Base-by-base conservation (phyloP, 768 basidiomycete species). In the Aureoboletus auriporus region DNA sequence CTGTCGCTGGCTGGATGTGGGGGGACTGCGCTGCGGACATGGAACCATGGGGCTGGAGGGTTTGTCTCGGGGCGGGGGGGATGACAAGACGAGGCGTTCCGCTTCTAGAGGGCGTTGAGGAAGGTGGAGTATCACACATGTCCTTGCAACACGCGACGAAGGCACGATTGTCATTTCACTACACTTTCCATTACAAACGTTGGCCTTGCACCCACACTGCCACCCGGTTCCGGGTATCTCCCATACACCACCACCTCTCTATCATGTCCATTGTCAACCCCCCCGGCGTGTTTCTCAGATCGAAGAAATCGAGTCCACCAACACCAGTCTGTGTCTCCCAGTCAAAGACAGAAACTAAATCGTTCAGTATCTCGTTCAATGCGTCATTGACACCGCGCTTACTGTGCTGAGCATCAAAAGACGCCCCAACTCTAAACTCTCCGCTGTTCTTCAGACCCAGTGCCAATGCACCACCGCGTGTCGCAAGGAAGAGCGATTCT, bases 181-280 rank as follows among this genome's bases (percentile, higher is more conserved):
- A 28, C 39, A 16, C 8, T 11, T 23, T 6, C 34, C 46, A 23
- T 42, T 41, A 49, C 36, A 5, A 31, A 29, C 27, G 52, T 28
- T 30, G 56, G 11, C 91, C 90, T 65, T 90, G 89, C 4, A 93
- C 75, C 87, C 89, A 95, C 65, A 92, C 74, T 4, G 67, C 71
- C 2, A 49, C 58, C 16, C 89, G 76, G 66, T 93, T 93, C 43
- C 76, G 73, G 5, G 59, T 59, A 59, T 89, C 83, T 0, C 92
- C 92, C 36, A 86, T 62, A 57, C 88, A 89, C 89, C 90, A 94
- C 93, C 93, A 93, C 61, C 86, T 89, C 66, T 94, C 93, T 20
- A 93, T 55, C 67, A 79, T 70, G 43, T 84, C 85, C 37, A 71
- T 59, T 7, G 67, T 67, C 45, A 76, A 45, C 28, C 42, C 46